Conservation (phyloP, 768 basidiomycete genomes). For the Agaricus blazei region DNA sequence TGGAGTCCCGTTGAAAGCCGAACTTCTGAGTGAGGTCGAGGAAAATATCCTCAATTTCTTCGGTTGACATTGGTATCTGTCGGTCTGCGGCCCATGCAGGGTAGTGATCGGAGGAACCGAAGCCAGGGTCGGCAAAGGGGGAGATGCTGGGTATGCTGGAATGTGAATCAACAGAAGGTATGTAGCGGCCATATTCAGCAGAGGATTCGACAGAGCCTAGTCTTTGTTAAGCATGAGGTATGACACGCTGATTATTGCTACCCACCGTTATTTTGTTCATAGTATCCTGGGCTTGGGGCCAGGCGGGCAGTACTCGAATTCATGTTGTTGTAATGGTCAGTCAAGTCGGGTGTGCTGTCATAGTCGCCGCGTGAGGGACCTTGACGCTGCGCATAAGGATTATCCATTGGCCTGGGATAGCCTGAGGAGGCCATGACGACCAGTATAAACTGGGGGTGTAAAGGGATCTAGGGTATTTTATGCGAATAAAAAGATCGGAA, state of each 20-base stretch:
- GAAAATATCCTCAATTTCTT: conserved; percentile 98
- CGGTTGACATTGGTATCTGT: conserved; percentile 93
- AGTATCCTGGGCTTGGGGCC: conserved; percentile 38
- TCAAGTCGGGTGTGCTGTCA: conserved; percentile 44
- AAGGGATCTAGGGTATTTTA: conserved; percentile 1
- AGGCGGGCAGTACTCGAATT: conserved; percentile 55
- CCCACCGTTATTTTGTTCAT: conserved; percentile 30
- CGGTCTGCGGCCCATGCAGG: conserved; percentile 94
- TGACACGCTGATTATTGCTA: neutral
- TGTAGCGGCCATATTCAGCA: conserved; percentile 40
- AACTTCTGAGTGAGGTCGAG: conserved; percentile 98
- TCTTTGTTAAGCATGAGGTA: neutral
- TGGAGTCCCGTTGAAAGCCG: conserved; percentile 94
- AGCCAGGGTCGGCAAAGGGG: conserved; percentile 53
- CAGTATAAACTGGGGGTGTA: neutral
- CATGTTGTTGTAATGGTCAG: conserved; percentile 46
- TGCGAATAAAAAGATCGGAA: conserved; percentile 15
- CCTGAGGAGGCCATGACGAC: conserved; percentile 12
- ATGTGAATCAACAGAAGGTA: conserved; percentile 58
- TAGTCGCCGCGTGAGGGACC: conserved; percentile 33
- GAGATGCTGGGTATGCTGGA: conserved; percentile 52
- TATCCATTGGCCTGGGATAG: conserved; percentile 14
- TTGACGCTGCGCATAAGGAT: conserved; percentile 20
- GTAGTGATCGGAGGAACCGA: conserved; percentile 63
- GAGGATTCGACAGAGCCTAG: conserved; percentile 16